phyloP scores from a whole-genome alignment of 805 yeast genomes.

The Kluyveromyces dobzhanskii region DNA sequence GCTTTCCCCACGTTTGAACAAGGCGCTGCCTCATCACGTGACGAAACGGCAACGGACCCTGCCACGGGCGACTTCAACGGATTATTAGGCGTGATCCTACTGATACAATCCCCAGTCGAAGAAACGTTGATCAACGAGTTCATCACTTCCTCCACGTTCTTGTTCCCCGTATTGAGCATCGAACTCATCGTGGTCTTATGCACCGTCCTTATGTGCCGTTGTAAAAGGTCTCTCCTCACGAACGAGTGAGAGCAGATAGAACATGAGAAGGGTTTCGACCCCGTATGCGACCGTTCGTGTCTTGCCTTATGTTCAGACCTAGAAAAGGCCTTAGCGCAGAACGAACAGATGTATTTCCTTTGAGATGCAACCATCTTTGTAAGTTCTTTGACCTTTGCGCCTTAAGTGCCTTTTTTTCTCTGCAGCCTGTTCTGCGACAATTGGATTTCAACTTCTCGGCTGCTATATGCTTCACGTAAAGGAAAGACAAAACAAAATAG shows the following conservation, averaged over 20 bases:
- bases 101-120: background rate
- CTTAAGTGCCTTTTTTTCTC: too few relatives aligned
- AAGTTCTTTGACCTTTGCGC: too few relatives aligned
- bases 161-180: background rate
- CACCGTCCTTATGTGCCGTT: conserved; percentile 72
- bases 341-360: conserved; percentile 67
- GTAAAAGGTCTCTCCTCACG: conserved; percentile 69
- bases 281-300: conserved; percentile 74
- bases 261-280: conserved; percentile 74
- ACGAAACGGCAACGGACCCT: too few relatives aligned
- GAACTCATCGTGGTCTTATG: conserved; percentile 34
- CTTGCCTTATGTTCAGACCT: conserved; percentile 70
- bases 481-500: too few relatives aligned
- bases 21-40: too few relatives aligned
- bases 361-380: conserved; percentile 31
- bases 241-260: conserved; percentile 60
- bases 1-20: background rate
- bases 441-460: too few relatives aligned
- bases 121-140: conserved; percentile 2
- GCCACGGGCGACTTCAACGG: too few relatives aligned
- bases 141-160: background rate
- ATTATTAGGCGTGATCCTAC: background rate
- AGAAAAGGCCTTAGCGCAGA: conserved; percentile 74
- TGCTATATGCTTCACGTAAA: too few relatives aligned
- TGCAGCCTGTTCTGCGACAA: too few relatives aligned